Evolutionary conservation across 2,329 filamentous ascomycete species (phyloP), one percentile per base, ranked within the genome.

Genomic region (Apiospora pterosperma): DNA sequence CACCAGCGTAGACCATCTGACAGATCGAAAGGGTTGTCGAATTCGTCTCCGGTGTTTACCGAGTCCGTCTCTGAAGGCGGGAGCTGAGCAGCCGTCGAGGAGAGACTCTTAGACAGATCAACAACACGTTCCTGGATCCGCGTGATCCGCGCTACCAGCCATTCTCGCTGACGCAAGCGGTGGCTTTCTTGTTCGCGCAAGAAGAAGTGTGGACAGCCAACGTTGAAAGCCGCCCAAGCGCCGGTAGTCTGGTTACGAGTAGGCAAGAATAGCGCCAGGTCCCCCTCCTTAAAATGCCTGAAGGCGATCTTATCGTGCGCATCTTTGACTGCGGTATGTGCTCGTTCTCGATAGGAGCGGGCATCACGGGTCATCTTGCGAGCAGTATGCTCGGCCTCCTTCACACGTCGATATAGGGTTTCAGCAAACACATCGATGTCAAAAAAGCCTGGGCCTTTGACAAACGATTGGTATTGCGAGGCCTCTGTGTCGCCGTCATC

Each of bases 141-240:
- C 14, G 89, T 89, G 65, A 99, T 98, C 19, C 96, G 90, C 10
- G 96, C 96, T 8, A 99, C 90, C n/a, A 99, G 88, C 93, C 96
- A 99, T 75, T 99, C 96, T 39, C 95, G 87, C 59, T 89, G 90
- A 36, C 90, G 88, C 6, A 99, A 82, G 66, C 92, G 90, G 77
- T 99, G 96, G 1, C 85, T 85, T 71, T 98, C 95, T 75, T 96
- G 92, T 77, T 99, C 96, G 39, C 93, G 91, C 3, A 99, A 84
- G 80, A 99, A 99, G 80, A 96, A 98, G 76, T 99, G 96, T 10
- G 96, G 96, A 66, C 95, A 97, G 1, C 94, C 95, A 36, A 99
- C 92, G 72, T 99, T 99, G 84, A 99, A 99, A 0, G 96, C 96
- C 5, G 96, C 96, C 96, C 96, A 99, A 0, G 96, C 95, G 19